Conservation (phyloP, 306 rosid genomes). For the Trifolium fragiferum region DNA sequence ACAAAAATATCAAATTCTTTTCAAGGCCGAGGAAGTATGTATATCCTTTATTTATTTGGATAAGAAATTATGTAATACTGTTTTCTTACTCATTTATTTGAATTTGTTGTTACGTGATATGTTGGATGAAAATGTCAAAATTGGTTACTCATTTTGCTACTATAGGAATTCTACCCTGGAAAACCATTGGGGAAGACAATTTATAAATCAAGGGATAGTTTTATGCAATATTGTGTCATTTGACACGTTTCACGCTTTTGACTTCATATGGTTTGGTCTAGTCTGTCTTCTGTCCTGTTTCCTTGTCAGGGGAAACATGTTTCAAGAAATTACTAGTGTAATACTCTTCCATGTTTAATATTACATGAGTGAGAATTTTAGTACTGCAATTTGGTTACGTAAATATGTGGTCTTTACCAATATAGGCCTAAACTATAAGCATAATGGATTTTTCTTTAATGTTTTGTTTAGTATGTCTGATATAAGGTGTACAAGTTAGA, state of each 20-base stretch:
- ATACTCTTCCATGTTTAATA: constrained; percentile 29
- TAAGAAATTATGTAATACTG: constrained; percentile 2
- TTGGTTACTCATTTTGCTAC: constrained; percentile 13
- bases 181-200: constrained; percentile 29
- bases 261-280: constrained; percentile 14
- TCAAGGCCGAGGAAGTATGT: constrained; percentile 98
- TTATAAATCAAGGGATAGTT: constrained; percentile 8
- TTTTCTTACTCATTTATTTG: constrained; percentile 22
- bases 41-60: constrained; percentile 35
- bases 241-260: constrained; percentile 19
- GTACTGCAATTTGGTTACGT: too few species aligned
- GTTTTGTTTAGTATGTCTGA: constrained; percentile 9
- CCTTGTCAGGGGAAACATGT: background rate
- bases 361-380: too few species aligned
- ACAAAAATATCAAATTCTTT: constrained; percentile 80
- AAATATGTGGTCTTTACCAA: too few species aligned
- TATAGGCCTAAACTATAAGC: background rate
- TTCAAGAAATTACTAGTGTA: constrained; percentile 11
- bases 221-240: background rate
- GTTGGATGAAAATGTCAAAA: constrained; percentile 30
- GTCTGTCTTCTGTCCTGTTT: constrained; percentile 17
- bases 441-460: background rate
- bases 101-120: constrained; percentile 19
- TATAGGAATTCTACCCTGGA: constrained; percentile 11
- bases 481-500: constrained; percentile 10